Evolutionary conservation across 257 asterid genomes (phyloP).

Genomic region (Eucommia ulmoides): DNA sequence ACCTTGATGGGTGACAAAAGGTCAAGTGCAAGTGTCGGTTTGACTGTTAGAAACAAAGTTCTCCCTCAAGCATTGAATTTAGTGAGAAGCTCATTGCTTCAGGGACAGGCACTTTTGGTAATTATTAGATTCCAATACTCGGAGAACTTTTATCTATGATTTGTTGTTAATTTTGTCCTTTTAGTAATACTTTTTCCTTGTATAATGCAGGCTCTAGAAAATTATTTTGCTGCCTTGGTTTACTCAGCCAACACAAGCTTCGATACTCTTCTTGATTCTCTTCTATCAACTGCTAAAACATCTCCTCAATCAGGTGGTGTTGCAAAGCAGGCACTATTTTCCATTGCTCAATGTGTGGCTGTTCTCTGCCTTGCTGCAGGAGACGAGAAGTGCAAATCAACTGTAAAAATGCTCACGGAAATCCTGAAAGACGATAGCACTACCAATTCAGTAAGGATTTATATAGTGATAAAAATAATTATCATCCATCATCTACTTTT

Average conservation of each 20-base stretch:
- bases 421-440: conserved; percentile 74
- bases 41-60: conserved; percentile 86
- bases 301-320: conserved; percentile 77
- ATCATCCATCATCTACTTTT: too few species aligned
- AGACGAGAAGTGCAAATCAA: conserved; percentile 55
- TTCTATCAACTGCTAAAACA: conserved; percentile 85
- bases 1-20: conserved; percentile 95
- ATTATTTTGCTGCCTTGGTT: conserved; percentile 77
- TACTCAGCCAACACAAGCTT: conserved; percentile 95
- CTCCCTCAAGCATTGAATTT: conserved; percentile 88
- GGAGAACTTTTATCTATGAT: too few species aligned
- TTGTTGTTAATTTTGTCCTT: too few species aligned
- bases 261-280: conserved; percentile 81
- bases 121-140: too few species aligned
- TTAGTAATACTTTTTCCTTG: conserved; percentile 14
- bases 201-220: conserved; percentile 67
- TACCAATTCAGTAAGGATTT: conserved; percentile 55
- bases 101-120: conserved; percentile 99
- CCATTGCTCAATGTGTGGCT: conserved; percentile 94
- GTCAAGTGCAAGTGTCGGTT: conserved; percentile 80
- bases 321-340: conserved; percentile 94
- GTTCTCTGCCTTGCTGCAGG: conserved; percentile 98
- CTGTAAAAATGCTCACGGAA: conserved; percentile 87
- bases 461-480: too few species aligned
- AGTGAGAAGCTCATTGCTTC: conserved; percentile 83